Evolutionary conservation across 768 basidiomycete species (phyloP).

Genomic region (Leucocoprinus leucothites): DNA sequence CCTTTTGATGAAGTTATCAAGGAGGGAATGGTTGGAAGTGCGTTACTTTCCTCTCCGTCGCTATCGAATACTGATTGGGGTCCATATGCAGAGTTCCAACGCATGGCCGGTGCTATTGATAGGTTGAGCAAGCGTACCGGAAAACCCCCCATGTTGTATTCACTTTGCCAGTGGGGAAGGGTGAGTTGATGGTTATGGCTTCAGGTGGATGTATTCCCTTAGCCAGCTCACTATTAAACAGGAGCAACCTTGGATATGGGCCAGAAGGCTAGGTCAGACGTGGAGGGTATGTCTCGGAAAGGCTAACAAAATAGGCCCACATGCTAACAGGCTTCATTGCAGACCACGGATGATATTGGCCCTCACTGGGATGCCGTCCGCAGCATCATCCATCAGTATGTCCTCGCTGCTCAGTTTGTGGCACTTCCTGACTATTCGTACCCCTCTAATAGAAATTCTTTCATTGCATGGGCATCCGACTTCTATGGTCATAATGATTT

Average conservation of each 20-base stretch:
- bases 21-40: slow-evolving; percentile 55
- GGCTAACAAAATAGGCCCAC: not conserved
- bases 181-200: slow-evolving; percentile 30
- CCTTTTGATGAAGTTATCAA: slow-evolving; percentile 55
- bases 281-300: slow-evolving; percentile 49
- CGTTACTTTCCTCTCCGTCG: slow-evolving; percentile 16
- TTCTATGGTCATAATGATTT: slow-evolving; percentile 69
- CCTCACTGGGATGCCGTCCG: slow-evolving; percentile 47
- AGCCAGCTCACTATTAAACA: slow-evolving; percentile 17
- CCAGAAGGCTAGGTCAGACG: slow-evolving; percentile 54
- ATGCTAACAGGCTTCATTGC: not conserved
- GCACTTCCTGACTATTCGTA: not conserved
- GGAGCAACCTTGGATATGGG: slow-evolving; percentile 67
- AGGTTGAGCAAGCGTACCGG: slow-evolving; percentile 43
- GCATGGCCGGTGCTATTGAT: slow-evolving; percentile 58
- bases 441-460: slow-evolving; percentile 48
- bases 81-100: slow-evolving; percentile 36
- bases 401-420: slow-evolving; percentile 20
- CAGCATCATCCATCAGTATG: slow-evolving; percentile 52
- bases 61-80: not conserved
- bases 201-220: slow-evolving; percentile 22
- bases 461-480: slow-evolving; percentile 57
- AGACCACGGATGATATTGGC: slow-evolving; percentile 55
- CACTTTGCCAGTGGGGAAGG: slow-evolving; percentile 67
- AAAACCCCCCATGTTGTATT: slow-evolving; percentile 53